Conservation (phyloP, 208 protist genomes). For the Trypanosoma melophagium region DNA sequence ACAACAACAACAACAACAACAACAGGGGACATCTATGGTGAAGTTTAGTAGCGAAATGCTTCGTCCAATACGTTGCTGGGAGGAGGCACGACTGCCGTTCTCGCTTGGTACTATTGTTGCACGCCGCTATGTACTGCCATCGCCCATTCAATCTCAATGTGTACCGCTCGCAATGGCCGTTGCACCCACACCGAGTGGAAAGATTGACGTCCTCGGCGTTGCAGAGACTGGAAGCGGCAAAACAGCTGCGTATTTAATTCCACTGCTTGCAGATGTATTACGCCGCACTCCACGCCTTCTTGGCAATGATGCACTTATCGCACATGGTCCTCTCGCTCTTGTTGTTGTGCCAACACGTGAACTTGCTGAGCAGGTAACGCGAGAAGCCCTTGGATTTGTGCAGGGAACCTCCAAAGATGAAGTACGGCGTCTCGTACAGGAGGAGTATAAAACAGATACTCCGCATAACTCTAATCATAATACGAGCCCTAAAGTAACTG, state of each 20-base stretch:
- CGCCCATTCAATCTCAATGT: conserved; percentile 78
- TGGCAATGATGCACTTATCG: conserved; percentile 50
- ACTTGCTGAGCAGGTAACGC: conserved; percentile 89
- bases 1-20: conserved; percentile 2
- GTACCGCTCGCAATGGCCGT: conserved; percentile 50
- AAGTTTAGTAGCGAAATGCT: neutral
- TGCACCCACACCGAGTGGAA: conserved; percentile 18
- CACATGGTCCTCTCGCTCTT: conserved; percentile 80
- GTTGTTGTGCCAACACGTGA: conserved; percentile 93
- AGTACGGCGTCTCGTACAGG: conserved; percentile 8
- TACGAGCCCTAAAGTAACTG: neutral
- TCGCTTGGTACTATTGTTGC: conserved; percentile 54
- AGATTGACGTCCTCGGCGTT: conserved; percentile 84
- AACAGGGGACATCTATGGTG: neutral
- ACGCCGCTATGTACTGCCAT: conserved; percentile 53
- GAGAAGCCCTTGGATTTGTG: conserved; percentile 26
- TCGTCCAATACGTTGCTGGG: conserved; percentile 78
- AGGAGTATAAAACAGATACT: conserved; percentile 11
- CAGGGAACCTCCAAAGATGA: conserved; percentile 8
- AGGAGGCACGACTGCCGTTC: conserved; percentile 64
- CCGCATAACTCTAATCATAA: neutral
- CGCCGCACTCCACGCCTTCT: conserved; percentile 48
- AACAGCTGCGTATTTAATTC: conserved; percentile 91
- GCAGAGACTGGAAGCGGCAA: conserved; percentile 95
- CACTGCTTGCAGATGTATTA: conserved; percentile 74